These are phyloP conservation scores for Pseudoturritis turrita DNA, from an alignment of 345 rosid genomes.

Conservation along the genomic window DNA sequence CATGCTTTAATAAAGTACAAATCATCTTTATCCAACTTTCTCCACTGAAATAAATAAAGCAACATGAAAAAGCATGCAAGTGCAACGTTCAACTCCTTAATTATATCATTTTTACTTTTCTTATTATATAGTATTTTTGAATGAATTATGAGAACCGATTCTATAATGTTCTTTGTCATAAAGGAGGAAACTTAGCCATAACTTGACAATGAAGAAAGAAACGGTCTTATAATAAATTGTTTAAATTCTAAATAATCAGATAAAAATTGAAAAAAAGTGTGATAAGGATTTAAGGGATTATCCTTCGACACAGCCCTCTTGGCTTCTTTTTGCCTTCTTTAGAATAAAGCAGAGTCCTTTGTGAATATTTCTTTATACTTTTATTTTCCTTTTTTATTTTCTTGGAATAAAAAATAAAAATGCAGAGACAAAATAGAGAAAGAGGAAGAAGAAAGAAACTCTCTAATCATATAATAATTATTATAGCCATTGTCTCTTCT, in stretches of 20 bases:
- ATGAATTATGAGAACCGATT: conserved; percentile 23
- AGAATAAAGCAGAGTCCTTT: conserved; percentile 32
- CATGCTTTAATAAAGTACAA: conserved; percentile 29
- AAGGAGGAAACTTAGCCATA: conserved; percentile 19
- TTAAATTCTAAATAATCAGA: too few relatives aligned
- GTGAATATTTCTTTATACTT: conserved; percentile 27
- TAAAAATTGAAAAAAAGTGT: background rate
- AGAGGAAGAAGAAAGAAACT: conserved; percentile 20
- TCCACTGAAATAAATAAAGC: conserved; percentile 31
- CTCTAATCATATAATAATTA: conserved; percentile 26
- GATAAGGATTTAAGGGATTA: conserved; percentile 1
- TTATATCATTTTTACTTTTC: background rate
- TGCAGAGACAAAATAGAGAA: conserved; percentile 10
- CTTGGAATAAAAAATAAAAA: background rate
- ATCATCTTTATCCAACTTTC: conserved; percentile 24
- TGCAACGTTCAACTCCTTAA: conserved; percentile 30
- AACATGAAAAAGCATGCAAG: conserved; percentile 29
- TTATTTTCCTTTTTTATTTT: background rate
- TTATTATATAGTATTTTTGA: background rate
- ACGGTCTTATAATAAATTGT: conserved; percentile 6
- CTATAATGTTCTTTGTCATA: conserved; percentile 14
- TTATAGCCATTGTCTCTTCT: conserved; percentile 20
- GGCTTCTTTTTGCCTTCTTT: conserved; percentile 28
- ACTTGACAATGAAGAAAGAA: conserved; percentile 32
- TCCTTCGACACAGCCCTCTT: conserved; percentile 18